Evolutionary conservation across 2,329 filamentous ascomycete genomes (phyloP).

Genomic region (Trichoderma oligosporum): DNA sequence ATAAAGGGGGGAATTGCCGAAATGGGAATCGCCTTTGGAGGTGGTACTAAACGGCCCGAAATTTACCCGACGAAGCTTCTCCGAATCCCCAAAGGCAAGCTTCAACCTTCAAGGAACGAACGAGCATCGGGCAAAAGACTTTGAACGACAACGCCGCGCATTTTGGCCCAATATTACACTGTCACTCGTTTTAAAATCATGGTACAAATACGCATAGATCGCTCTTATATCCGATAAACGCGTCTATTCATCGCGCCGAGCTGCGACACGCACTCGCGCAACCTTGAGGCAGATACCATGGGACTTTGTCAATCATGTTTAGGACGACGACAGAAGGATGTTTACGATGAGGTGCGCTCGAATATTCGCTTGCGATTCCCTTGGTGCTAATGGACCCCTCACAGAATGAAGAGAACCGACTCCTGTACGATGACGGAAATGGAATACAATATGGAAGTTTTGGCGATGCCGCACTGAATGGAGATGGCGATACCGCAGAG

Average conservation of each 20-base stretch:
- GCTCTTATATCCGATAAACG: constrained; percentile 10
- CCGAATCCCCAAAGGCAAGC: not conserved
- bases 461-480: constrained; percentile 50
- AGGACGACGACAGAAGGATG: constrained; percentile 48
- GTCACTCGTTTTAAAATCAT: not conserved
- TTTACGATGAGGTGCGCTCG: constrained; percentile 51
- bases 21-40: not conserved
- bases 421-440: constrained; percentile 59
- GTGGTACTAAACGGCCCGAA: constrained; percentile 5
- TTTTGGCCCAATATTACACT: not conserved
- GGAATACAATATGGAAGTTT: constrained; percentile 61
- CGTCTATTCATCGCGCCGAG: constrained; percentile 19
- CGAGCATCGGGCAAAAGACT: constrained; percentile 7
- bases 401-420: constrained; percentile 55
- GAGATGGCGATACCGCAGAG: constrained; percentile 58
- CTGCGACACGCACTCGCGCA: constrained; percentile 25
- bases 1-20: not conserved
- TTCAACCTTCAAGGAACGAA: constrained; percentile 1
- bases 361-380: not conserved
- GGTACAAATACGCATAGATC: not conserved
- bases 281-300: constrained; percentile 39
- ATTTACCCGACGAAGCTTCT: constrained; percentile 16
- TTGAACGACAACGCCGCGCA: constrained; percentile 1
- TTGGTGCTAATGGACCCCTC: constrained; percentile 16
- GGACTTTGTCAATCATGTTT: constrained; percentile 60